Evolutionary conservation across 1,284 basidiomycete genomes (phyloP), one percentile per base, ranked within the genome.

Genomic region (Heterobasidion parviporum): DNA sequence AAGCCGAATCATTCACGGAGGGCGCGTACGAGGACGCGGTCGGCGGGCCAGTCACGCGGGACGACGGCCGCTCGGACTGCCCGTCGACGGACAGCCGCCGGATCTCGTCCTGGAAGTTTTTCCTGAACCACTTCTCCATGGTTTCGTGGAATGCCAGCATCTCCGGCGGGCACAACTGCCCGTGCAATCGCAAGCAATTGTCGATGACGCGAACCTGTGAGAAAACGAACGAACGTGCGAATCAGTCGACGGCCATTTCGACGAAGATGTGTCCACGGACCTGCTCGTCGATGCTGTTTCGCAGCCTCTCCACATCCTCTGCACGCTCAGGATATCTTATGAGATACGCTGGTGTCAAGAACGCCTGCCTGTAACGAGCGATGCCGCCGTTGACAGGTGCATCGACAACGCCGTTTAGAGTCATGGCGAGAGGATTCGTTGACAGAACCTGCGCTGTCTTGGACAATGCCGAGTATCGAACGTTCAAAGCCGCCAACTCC

Each of bases 141-240:
- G 92, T 94, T 59, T 89, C 86, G 67, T 98, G 94, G 79, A 98
- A 98, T 2, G 87, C 82, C 52, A 88, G 75, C 80, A 95, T 97
- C 71, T 93, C 92, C 26, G 82, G 80, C 1, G 91, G 83, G 66
- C 93, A 95, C 50, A 97, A 73, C 54, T 84, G 79, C 1, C 84
- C 84, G 67, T 98, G 94, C 9, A 98, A 75, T 57, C 82, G 82
- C 54, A 99, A 77, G 66, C 92, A 94, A 50, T 80, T 82, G 59
- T 92, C 87, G 56, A 98, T 89, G 45, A 89, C 81, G 34, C 83
- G 82, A 34, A 87, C 87, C 86, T 93, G 45, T 34, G 16, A 53
- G 36, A 34, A 46, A 41, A 41, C 38, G n/a, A 26, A 26, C 26
- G 26, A 26, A 26, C 26, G 26, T 26, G 26, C 26, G 26, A 26